These are phyloP conservation scores for Pulicaria dysenterica DNA, from an alignment of 129 eudicot genomes.

Conservation along the genomic window DNA sequence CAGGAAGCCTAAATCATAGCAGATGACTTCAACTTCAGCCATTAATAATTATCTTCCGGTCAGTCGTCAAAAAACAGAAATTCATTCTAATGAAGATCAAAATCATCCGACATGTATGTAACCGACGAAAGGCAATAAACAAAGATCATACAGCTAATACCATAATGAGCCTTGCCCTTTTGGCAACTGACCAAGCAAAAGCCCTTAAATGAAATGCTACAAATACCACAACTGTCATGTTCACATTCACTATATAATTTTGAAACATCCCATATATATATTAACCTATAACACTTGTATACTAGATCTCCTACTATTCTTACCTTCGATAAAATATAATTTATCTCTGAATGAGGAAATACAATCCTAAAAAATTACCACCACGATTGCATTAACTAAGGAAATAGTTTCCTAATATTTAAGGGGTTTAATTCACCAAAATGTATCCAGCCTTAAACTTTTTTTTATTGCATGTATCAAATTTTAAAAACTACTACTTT, in stretches of 20 bases:
- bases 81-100: background rate
- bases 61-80: background rate
- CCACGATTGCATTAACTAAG: background rate
- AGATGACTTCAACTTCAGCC: background rate
- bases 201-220: background rate
- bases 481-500: too few relatives aligned
- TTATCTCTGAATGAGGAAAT: constrained; percentile 11
- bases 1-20: background rate
- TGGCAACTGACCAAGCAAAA: constrained; percentile 12
- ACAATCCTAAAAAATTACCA: background rate
- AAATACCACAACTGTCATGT: background rate
- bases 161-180: background rate
- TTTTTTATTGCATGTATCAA: too few relatives aligned
- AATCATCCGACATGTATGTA: background rate
- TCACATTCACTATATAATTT: background rate
- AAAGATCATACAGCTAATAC: background rate
- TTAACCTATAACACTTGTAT: constrained; percentile 3
- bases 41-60: constrained; percentile 9
- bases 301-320: constrained; percentile 13
- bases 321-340: background rate
- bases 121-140: background rate
- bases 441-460: too few relatives aligned
- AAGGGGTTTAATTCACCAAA: too few relatives aligned
- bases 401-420: background rate
- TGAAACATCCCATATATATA: constrained; percentile 4